These are phyloP conservation scores for Aspergillus awamori DNA, from an alignment of 2,329 filamentous ascomycete genomes.

Conservation along the genomic window DNA sequence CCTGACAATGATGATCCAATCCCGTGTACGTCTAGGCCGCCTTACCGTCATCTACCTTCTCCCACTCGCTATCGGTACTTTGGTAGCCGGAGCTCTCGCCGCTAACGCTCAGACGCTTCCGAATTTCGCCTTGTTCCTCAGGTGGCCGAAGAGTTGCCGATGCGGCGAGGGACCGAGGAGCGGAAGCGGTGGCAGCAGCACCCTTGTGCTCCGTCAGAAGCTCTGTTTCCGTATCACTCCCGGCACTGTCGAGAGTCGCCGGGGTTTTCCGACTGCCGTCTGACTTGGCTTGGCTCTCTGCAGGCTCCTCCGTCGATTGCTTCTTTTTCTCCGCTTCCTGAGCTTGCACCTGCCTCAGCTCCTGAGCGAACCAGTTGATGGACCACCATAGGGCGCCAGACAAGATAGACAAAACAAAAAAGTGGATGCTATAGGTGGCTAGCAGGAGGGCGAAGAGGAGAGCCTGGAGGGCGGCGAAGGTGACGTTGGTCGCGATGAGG, in stretches of 20 bases:
- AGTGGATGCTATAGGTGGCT: slow-evolving; percentile 86
- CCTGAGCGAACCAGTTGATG: slow-evolving; percentile 94
- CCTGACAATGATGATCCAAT: neutral
- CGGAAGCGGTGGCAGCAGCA: slow-evolving; percentile 14
- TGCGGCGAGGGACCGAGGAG: slow-evolving; percentile 23
- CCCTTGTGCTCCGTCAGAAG: slow-evolving; percentile 27
- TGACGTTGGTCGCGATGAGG: slow-evolving; percentile 83
- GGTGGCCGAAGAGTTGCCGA: slow-evolving; percentile 54
- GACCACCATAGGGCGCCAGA: slow-evolving; percentile 85
- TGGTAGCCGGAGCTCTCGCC: slow-evolving; percentile 58
- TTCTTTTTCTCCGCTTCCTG: slow-evolving; percentile 49
- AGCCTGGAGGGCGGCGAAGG: slow-evolving; percentile 82
- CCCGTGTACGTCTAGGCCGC: slow-evolving; percentile 7
- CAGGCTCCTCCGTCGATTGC: slow-evolving; percentile 43
- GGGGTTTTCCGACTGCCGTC: slow-evolving; percentile 31
- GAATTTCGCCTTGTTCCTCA: slow-evolving; percentile 39
- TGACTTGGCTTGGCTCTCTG: slow-evolving; percentile 20
- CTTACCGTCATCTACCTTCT: slow-evolving; percentile 70
- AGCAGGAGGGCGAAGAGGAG: slow-evolving; percentile 75
- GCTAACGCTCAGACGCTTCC: slow-evolving; percentile 49
- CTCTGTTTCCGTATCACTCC: slow-evolving; percentile 52
- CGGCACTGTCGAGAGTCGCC: slow-evolving; percentile 40
- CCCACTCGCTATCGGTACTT: slow-evolving; percentile 96
- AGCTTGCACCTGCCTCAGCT: slow-evolving; percentile 57
- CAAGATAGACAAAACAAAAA: slow-evolving; percentile 76